These are phyloP conservation scores for Pleurotus sapidus DNA, from an alignment of 768 basidiomycete genomes.

Conservation along the genomic window DNA sequence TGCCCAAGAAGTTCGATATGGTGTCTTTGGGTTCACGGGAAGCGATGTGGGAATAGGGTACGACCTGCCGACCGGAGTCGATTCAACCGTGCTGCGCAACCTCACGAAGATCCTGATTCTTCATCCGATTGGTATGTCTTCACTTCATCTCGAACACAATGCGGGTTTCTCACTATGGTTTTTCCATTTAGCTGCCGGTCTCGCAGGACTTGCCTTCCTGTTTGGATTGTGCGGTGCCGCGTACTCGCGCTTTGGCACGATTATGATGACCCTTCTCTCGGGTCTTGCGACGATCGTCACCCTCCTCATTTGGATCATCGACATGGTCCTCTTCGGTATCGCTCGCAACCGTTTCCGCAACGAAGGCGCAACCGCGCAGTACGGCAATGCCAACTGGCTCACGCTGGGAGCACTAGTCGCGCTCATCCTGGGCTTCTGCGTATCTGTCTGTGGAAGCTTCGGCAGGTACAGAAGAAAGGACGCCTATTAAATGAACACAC, in stretches of 20 bases:
- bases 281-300: slow-evolving; percentile 66
- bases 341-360: slow-evolving; percentile 56
- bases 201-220: slow-evolving; percentile 61
- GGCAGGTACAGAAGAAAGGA: slow-evolving; percentile 55
- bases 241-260: slow-evolving; percentile 71
- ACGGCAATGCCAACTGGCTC: slow-evolving; percentile 84
- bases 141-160: not conserved
- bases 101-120: slow-evolving; percentile 75
- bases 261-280: slow-evolving; percentile 71
- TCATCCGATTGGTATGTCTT: slow-evolving; percentile 67
- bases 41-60: slow-evolving; percentile 58
- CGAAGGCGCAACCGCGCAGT: slow-evolving; percentile 45
- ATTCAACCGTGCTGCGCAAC: slow-evolving; percentile 56
- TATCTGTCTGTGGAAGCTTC: slow-evolving; percentile 62
- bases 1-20: slow-evolving; percentile 47
- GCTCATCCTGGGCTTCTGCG: slow-evolving; percentile 64
- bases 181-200: slow-evolving; percentile 45
- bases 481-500: slow-evolving; percentile 11
- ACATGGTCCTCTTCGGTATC: slow-evolving; percentile 79
- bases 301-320: slow-evolving; percentile 70
- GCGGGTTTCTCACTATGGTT: not conserved
- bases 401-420: slow-evolving; percentile 72
- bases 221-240: slow-evolving; percentile 64
- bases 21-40: slow-evolving; percentile 78
- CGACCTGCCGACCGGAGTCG: slow-evolving; percentile 36